Percentiles rank a stretch among this genome's conserved stretches.
Evolutionary conservation across 768 basidiomycete genomes (phyloP).

Genomic region (Lactarius vividus): DNA sequence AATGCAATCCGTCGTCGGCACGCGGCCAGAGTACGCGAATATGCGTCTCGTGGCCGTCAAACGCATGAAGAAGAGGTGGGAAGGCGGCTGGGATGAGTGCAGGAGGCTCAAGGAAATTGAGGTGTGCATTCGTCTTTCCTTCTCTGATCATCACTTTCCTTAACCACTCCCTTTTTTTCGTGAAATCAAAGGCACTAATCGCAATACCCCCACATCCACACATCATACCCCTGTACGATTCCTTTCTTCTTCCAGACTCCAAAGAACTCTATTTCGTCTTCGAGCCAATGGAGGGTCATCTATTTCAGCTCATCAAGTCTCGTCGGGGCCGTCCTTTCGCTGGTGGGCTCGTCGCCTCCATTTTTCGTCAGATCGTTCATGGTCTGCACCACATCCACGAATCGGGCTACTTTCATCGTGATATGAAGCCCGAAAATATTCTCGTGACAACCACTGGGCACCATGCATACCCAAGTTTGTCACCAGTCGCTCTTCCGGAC

Average conservation of each 20-base stretch:
- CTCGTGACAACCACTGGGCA: constrained; percentile 97
- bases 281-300: constrained; percentile 99
- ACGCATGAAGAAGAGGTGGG: constrained; percentile 97
- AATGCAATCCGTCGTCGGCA: constrained; percentile 94
- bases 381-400: constrained; percentile 92
- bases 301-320: constrained; percentile 98
- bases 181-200: constrained; percentile 70
- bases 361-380: constrained; percentile 87
- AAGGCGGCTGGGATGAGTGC: constrained; percentile 98
- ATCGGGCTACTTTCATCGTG: constrained; percentile 95
- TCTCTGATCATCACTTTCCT: constrained; percentile 23
- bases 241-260: constrained; percentile 92
- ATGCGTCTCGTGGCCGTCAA: constrained; percentile 96
- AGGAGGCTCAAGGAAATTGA: constrained; percentile 92
- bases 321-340: constrained; percentile 93
- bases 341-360: constrained; percentile 93
- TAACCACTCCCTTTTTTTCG: constrained; percentile 1
- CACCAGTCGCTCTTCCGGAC: constrained; percentile 61
- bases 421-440: constrained; percentile 99
- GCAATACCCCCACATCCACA: constrained; percentile 94
- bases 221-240: constrained; percentile 98
- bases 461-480: constrained; percentile 83
- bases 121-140: constrained; percentile 47
- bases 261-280: constrained; percentile 99
- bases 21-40: constrained; percentile 89